Percentiles rank a stretch among this genome's conserved stretches.
Evolutionary conservation across 2,329 filamentous ascomycete genomes (phyloP).

Genomic region (Curvularia spicifera): DNA sequence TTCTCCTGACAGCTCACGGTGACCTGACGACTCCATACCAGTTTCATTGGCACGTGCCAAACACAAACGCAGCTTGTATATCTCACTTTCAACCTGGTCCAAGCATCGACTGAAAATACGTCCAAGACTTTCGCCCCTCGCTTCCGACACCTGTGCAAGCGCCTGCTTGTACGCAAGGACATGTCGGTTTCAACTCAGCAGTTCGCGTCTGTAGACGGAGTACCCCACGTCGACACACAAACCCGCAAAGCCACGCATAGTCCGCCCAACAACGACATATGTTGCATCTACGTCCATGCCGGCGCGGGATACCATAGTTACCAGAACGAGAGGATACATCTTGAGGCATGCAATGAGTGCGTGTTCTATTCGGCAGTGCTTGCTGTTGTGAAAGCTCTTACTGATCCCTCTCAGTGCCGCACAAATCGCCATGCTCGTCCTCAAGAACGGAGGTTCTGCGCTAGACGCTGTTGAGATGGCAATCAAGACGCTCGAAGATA

Average conservation of each 20-base stretch:
- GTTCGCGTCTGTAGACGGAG: conserved; percentile 33
- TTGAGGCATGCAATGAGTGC: conserved; percentile 87
- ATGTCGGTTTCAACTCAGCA: conserved; percentile 35
- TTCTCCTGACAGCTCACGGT: background rate
- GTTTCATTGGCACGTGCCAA: background rate
- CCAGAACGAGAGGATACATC: conserved; percentile 82
- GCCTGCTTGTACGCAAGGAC: conserved; percentile 30
- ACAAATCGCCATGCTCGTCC: conserved; percentile 79
- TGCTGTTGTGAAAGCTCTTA: background rate
- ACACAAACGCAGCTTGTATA: background rate
- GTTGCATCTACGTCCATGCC: conserved; percentile 92
- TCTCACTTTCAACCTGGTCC: background rate
- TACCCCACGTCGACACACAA: conserved; percentile 26
- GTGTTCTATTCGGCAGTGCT: conserved; percentile 44
- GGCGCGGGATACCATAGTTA: conserved; percentile 92
- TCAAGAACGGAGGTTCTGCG: conserved; percentile 79
- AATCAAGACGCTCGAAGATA: conserved; percentile 86
- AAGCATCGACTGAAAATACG: conserved; percentile 11
- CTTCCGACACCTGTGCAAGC: conserved; percentile 36
- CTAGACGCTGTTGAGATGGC: conserved; percentile 90
- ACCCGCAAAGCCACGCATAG: conserved; percentile 50
- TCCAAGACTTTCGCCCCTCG: conserved; percentile 33
- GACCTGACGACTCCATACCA: background rate
- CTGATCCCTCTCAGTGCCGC: conserved; percentile 67
- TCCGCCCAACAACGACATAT: conserved; percentile 57